A percentile compares a stretch with the other conserved stretches of the same genome.
Evolutionary conservation across 2,329 filamentous ascomycete genomes (phyloP).

Genomic region (Tolypocladium ophioglossoides): DNA sequence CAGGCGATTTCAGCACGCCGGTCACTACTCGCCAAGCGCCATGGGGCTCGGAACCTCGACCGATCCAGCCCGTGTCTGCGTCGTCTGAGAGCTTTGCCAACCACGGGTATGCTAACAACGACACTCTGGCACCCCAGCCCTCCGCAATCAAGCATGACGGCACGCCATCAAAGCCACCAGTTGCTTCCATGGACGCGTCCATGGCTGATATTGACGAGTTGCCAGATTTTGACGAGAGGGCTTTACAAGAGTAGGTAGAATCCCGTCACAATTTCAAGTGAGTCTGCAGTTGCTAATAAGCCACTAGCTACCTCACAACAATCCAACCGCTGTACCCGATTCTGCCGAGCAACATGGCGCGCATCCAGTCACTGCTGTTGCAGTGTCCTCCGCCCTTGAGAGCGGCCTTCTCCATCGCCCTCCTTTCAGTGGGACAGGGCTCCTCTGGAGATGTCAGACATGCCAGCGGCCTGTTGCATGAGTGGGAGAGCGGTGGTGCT

Average conservation of each 20-base stretch:
- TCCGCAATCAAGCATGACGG: constrained; percentile 26
- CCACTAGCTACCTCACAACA: constrained; percentile 45
- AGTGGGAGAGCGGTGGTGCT: constrained; percentile 37
- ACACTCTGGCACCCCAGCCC: constrained; percentile 36
- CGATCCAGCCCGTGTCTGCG: constrained; percentile 29
- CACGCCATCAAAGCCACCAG: constrained; percentile 24
- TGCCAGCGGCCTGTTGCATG: constrained; percentile 35
- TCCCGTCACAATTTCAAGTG: neutral
- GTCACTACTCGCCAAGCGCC: constrained; percentile 29
- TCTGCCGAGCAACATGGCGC: constrained; percentile 44
- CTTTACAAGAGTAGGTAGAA: constrained; percentile 32
- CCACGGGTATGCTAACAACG: constrained; percentile 24
- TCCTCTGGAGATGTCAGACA: constrained; percentile 31
- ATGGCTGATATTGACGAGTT: constrained; percentile 22
- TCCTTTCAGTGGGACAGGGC: constrained; percentile 41
- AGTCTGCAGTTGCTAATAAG: neutral
- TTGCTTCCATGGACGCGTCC: constrained; percentile 22
- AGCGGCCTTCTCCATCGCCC: constrained; percentile 53
- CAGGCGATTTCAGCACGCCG: constrained; percentile 29
- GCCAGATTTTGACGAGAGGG: constrained; percentile 30
- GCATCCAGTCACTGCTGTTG: constrained; percentile 44
- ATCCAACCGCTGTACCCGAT: constrained; percentile 61
- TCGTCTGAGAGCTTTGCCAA: constrained; percentile 20
- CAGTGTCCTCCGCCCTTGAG: constrained; percentile 46
- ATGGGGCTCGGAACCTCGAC: constrained; percentile 38